Evolutionary conservation across 2,329 filamentous ascomycete genomes (phyloP), one percentile per base, ranked within the genome.

Genomic region (Ascochyta clinopodiicola): DNA sequence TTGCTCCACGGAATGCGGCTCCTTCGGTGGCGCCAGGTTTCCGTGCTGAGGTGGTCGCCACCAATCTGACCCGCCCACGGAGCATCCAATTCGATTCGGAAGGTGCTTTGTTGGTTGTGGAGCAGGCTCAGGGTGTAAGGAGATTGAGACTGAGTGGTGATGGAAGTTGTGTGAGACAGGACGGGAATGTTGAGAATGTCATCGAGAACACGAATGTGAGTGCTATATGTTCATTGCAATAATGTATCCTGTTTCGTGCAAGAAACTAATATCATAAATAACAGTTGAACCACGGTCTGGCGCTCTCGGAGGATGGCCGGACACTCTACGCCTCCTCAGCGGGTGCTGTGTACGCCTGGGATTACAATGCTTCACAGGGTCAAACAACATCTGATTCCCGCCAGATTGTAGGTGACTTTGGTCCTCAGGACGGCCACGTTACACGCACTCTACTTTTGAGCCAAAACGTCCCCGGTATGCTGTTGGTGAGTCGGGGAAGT

Each of bases 371-470:
- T n/a, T 67, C 72, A 2, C 73, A 78, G 8, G 78, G 77, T 43
- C 68, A 68, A 21, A 77, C 75, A 37, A 81, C 81, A 4, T 79
- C 85, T 38, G 76, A 76, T 42, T 78, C 78, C 55, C 74, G 72
- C 52, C 84, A 81, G 3, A 56, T 92, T 4, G 78, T 92, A 42
- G 78, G 77, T 34, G 85, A 85, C 61, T 90, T 91, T 87, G 79
- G 70, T 13, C 75, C 81, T 46, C 45, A 60, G 55, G 72, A 78
- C 5, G 88, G 86, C 44, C 88, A 91, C 63, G 83, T 79, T 6
- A 88, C 88, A 0, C 82, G 89, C 32, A 91, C 89, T 0, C 77
- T 92, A 1, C 79, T 90, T 35, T 75, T 89, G 13, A 86, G 88
- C 0, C 69, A 77, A 15, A 80, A 80, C 29, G 74, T 79, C 7